Conservation (phyloP, 2,329 filamentous ascomycete species). For the Colletotrichum sp. region DNA sequence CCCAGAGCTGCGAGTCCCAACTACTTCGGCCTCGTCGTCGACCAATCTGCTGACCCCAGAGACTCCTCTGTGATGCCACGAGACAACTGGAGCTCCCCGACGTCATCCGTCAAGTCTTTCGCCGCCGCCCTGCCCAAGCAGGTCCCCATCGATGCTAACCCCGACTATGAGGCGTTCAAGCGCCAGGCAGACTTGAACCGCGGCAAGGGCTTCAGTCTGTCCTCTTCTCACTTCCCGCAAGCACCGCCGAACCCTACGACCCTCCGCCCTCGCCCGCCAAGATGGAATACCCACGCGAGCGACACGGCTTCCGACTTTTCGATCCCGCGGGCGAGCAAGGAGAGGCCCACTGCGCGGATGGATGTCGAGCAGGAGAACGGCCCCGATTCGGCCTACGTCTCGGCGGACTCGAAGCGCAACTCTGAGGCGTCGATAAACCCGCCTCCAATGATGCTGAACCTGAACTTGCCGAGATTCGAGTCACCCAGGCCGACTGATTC, state of each 20-base stretch:
- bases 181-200: conserved; percentile 72
- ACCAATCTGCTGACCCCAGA: conserved; percentile 61
- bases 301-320: conserved; percentile 41
- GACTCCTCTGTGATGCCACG: conserved; percentile 68
- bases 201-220: conserved; percentile 52
- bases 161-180: conserved; percentile 82
- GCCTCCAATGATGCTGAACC: conserved; percentile 32
- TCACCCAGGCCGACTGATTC: conserved; percentile 36
- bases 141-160: conserved; percentile 75
- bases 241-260: conserved; percentile 31
- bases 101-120: conserved; percentile 74
- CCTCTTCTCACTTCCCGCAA: conserved; percentile 49
- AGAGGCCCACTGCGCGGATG: conserved; percentile 32
- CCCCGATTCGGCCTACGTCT: conserved; percentile 60
- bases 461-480: conserved; percentile 49
- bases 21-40: conserved; percentile 81
- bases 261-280: conserved; percentile 46
- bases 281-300: conserved; percentile 54
- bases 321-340: neutral
- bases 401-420: conserved; percentile 58
- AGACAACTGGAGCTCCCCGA: conserved; percentile 77
- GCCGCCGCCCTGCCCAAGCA: conserved; percentile 71
- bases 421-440: conserved; percentile 52
- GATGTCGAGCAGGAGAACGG: conserved; percentile 51
- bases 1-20: conserved; percentile 72